Evolutionary conservation across 208 protist species (phyloP), one percentile per base, ranked within the genome.

Genomic region (Leishmania amazonensis): DNA sequence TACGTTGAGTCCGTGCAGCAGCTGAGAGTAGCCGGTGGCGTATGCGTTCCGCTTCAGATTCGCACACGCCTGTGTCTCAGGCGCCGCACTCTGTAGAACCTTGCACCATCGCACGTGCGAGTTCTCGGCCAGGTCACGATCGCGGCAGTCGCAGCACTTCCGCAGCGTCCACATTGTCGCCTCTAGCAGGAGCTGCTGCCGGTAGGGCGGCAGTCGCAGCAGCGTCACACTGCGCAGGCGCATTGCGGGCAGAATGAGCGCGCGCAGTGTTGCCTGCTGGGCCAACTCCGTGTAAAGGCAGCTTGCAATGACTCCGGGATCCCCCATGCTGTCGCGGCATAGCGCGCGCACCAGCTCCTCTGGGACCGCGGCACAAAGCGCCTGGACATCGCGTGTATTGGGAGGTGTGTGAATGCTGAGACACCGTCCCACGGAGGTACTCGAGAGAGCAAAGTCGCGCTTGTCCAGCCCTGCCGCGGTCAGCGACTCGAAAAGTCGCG

Each of bases 121-220:
- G 67, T 77, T 86, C 51, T 82, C 83, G 31, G 65, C 38, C 54
- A 86, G 51, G 40, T 86, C 83, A 19, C 74, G 72, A 65, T 86
- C 83, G 40, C 24, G 3, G 78, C 73, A 80, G 17, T 68, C 54
- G 47, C 83, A 83, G 35, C 74, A 86, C 67, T 70, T n/a, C 31
- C 42, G 28, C 19, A 86, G 73, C n/a, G 78, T 83, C 72, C 60
- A 77, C 13, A 13, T 75, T 3, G 62, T 78, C 31, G 38, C n/a
- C 21, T 49, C 72, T 0, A 42, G 35, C 3, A 19, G 24, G 5
- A 64, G 13, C 68, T 75, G 60, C 58, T 74, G 60, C 3, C 57
- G 38, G 21, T 35, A 73, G 42, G 28, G 31, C 49, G 65, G 58
- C 38, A 81, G 71, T 1, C 62, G 73, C 4, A 85, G 74, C 40